Evolutionary conservation across 257 asterid species (phyloP).

Genomic region (Nicotiana paniculata): DNA sequence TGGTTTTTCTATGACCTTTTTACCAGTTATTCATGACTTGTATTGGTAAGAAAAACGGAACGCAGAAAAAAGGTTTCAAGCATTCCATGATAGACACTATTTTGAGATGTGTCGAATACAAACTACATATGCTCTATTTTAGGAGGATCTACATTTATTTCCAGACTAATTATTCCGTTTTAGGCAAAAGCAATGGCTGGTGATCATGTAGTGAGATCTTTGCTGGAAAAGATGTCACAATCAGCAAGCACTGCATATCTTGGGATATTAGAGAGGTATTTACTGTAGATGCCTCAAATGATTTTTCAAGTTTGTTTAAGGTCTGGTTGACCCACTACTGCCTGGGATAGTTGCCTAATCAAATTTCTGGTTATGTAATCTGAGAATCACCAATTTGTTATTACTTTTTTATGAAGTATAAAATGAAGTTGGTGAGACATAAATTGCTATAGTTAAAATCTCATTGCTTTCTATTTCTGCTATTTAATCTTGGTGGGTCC

Average conservation of each 20-base stretch:
- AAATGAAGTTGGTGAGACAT: neutral
- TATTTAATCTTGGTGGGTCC: neutral
- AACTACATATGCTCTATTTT: no score
- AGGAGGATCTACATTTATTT: conserved; percentile 2
- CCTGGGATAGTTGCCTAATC: neutral
- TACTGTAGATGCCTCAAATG: neutral
- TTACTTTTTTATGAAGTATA: neutral
- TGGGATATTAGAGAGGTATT: conserved; percentile 88
- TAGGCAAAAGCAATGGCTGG: conserved; percentile 99
- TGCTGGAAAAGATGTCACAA: conserved; percentile 88
- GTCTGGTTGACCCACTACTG: neutral
- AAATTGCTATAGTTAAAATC: neutral
- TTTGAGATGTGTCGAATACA: neutral
- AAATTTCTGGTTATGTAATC: neutral
- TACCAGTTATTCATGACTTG: neutral
- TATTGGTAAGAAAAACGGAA: neutral
- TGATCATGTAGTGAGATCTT: conserved; percentile 85
- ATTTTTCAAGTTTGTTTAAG: neutral
- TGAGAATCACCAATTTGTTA: neutral
- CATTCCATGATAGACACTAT: neutral
- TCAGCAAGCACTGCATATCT: conserved; percentile 91
- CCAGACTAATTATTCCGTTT: conserved; percentile 12
- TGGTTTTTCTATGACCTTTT: neutral
- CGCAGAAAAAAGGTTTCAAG: neutral
- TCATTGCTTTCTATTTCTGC: neutral